Base-by-base conservation (phyloP, 2,329 filamentous ascomycete species). In the Penicillium sp. region DNA sequence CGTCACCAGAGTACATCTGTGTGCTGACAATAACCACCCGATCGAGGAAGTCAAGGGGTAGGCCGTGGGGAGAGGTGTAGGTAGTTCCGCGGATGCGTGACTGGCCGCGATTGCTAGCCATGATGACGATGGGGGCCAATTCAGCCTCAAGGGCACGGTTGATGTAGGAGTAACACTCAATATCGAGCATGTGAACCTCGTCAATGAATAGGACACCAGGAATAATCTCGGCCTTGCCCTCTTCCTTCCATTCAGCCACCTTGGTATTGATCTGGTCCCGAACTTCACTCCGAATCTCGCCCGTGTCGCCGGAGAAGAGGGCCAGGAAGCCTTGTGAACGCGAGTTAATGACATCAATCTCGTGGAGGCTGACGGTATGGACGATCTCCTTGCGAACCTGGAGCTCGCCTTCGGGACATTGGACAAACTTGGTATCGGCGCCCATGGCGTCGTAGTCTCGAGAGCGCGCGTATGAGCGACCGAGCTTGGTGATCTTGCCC, bases 391-490 rank as follows among this genome's bases (percentile, higher is more conserved):
- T 94, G 66, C 94, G 90, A 75, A 96, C 95, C 76, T 99, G 94
- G 36, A 99, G 83, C 79, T 99, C 94, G 66, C 94, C 94, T 70
- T 99, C 94, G 2, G 94, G 94, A 73, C 93, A 97, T 75, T 97
- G 92, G 38, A 99, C 85, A 74, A 97, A 99, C 75, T 97, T 97
- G 65, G 93, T 97, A 74, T 99, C 94, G 46, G 91, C 90, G 44
- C 94, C 94, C 92, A 99, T 97, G 48, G 94, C 94, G 77, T 99
- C 94, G 82, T 99, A 99, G 77, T 99, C 94, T 73, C 94, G 86
- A 58, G 92, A 96, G 63, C 93, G 87, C 19, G 94, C 92, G 75
- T 94, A 99, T 30, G 91, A 97, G 53, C 94, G 88, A 55, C 94
- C 94, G 22, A 99, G 84, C 77, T 97, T 99, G 52, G 91, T 96